Evolutionary conservation across 768 basidiomycete genomes (phyloP).

Genomic region (Collybia sp.): DNA sequence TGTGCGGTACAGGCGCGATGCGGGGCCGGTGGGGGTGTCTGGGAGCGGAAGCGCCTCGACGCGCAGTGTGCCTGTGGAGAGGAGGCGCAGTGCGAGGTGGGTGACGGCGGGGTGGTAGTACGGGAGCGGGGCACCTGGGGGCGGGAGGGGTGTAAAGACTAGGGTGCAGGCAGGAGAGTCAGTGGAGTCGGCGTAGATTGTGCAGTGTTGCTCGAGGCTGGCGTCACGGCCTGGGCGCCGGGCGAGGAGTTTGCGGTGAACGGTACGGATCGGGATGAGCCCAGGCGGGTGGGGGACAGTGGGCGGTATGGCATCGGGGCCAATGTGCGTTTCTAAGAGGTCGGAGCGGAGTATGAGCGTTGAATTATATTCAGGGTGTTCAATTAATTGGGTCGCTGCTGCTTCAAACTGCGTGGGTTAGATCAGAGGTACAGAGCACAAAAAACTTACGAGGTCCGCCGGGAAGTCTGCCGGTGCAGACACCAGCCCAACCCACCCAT

Average conservation of each 20-base stretch:
- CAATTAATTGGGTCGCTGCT: constrained; percentile 67
- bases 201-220: constrained; percentile 72
- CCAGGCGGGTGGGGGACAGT: constrained; percentile 33
- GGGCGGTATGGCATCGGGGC: constrained; percentile 21
- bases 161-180: constrained; percentile 25
- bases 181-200: constrained; percentile 45
- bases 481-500: constrained; percentile 29
- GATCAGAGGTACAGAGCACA: not conserved
- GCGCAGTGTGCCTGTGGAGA: constrained; percentile 37
- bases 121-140: constrained; percentile 48
- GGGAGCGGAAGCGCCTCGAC: constrained; percentile 57
- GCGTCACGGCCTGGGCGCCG: constrained; percentile 74
- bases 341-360: constrained; percentile 88
- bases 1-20: constrained; percentile 75
- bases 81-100: constrained; percentile 79
- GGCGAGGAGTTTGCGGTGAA: constrained; percentile 71
- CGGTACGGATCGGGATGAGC: constrained; percentile 35
- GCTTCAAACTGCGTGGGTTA: constrained; percentile 55
- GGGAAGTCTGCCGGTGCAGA: constrained; percentile 38
- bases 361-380: constrained; percentile 92
- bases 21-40: constrained; percentile 39
- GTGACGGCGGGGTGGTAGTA: constrained; percentile 87
- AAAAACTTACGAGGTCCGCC: constrained; percentile 29
- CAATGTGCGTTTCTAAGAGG: constrained; percentile 36
- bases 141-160: constrained; percentile 56